Percentiles rank a stretch among this genome's conserved stretches.
These are phyloP conservation scores for Tetradesmus lagerheimii DNA, from an alignment of 139 green algal species.

Conservation along the genomic window DNA sequence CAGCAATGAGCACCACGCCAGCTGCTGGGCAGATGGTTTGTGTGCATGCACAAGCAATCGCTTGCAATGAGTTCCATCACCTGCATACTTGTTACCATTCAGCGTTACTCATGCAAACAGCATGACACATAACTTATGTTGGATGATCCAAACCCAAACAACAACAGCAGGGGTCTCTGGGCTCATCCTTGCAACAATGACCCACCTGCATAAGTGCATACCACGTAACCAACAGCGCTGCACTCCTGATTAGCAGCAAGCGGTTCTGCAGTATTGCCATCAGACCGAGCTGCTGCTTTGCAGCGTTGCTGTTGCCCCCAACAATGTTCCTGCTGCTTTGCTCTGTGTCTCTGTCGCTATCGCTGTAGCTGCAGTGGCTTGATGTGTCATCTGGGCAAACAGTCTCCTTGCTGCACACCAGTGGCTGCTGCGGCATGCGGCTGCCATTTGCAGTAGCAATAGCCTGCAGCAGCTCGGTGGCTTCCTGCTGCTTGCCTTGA, in stretches of 20 bases:
- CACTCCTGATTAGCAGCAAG: not conserved
- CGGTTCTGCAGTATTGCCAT: not conserved
- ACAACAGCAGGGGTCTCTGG: too few species aligned
- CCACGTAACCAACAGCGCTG: not conserved
- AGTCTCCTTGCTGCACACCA: slow-evolving; percentile 3
- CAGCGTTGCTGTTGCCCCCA: not conserved
- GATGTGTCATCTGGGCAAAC: not conserved
- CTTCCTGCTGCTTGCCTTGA: not conserved
- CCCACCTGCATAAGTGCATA: not conserved
- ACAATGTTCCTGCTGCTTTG: too few species aligned
- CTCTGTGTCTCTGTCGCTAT: too few species aligned
- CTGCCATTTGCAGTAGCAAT: not conserved
- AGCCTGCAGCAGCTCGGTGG: not conserved
- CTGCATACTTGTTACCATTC: too few species aligned
- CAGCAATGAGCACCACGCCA: too few species aligned
- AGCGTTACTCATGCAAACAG: too few species aligned
- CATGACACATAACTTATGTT: too few species aligned
- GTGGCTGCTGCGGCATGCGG: slow-evolving; percentile 5
- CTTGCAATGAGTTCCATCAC: too few species aligned
- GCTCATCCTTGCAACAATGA: too few species aligned
- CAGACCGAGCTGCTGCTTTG: not conserved
- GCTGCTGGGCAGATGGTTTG: too few species aligned
- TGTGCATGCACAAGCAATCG: too few species aligned
- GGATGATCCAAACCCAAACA: too few species aligned
- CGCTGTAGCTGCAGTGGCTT: not conserved